Evolutionary conservation across 202 grass and related monocot species (phyloP), one percentile per base, ranked within the genome.

Genomic region (Cymbopogon flexuosus): DNA sequence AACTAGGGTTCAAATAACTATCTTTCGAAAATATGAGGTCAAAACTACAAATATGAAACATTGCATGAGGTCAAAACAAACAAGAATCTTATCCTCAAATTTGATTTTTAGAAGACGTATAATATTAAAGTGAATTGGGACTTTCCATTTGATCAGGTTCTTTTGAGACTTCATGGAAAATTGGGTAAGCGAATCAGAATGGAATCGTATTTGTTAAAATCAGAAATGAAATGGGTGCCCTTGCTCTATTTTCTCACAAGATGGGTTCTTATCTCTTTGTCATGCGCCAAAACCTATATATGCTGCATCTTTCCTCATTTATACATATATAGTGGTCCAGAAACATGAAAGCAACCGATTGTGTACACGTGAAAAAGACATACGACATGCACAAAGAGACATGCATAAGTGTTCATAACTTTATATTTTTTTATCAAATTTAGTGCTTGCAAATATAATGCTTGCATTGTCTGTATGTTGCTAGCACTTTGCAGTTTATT

Each of bases 301-400:
- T 2, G 24, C 18, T 19, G 45, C 8, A 5, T 30, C 6, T 51
- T 72, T 31, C 12, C n/a, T 21, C n/a, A 22, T 68, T 40, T 41
- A 13, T 16, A 23, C 21, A 16, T 70, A 11, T 23, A 16, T 12
- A 2, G 62, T 49, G 70, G 21, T 59, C 68, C 86, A 84, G 22
- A 35, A 13, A 41, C 19, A 49, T 5, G 4, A 40, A 61, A 68
- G 6, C 18, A 68, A 24, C 60, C 52, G 7, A 73, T 73, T 66
- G 79, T 52, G 18, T 16, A 15, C 62, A 46, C 8, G 47, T 40
- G 10, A 37, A 62, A 62, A 64, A 5, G 21, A 8, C 34, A 75
- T 24, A 88, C 40, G 87, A 85, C 87, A 78, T 51, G 40, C 78
- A 60, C 72, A 85, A 89, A 77, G 3, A 77, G 87, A 89, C 87